Evolutionary conservation across 164 flowering plant species (phyloP).

Genomic region (Umbilicus rupestris): DNA sequence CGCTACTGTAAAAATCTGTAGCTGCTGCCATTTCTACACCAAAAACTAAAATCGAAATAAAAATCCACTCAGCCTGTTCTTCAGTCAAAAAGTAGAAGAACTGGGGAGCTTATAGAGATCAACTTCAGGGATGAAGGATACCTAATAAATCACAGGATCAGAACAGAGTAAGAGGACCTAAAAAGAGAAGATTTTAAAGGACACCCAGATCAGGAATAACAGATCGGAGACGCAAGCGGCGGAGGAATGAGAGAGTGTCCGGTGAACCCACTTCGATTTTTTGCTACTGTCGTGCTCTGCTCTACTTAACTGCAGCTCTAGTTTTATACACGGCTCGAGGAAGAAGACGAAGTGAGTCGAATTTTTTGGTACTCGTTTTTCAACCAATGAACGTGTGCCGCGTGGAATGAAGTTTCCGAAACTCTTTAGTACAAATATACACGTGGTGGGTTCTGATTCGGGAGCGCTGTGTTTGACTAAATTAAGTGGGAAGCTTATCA

Average conservation of each 20-base stretch:
- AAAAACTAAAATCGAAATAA: neutral
- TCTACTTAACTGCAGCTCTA: neutral
- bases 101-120: neutral
- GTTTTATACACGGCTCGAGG: neutral
- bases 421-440: neutral
- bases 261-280: no score
- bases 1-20: slow-evolving; percentile 25
- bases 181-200: no score
- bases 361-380: no score
- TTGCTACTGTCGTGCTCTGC: neutral
- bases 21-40: slow-evolving; percentile 37
- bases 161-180: no score
- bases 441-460: neutral
- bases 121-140: no score
- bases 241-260: no score
- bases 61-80: neutral
- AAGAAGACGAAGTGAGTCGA: no score
- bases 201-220: no score
- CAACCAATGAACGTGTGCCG: neutral
- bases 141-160: no score
- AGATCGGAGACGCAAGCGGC: no score
- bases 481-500: neutral
- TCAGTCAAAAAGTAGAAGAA: slow-evolving; percentile 5
- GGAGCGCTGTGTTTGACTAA: neutral
- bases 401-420: slow-evolving; percentile 1